A percentile compares a stretch with the other conserved stretches of the same genome.
These are phyloP conservation scores for Lanmaoa pseudosensibilis DNA, from an alignment of 768 basidiomycete species.

Conservation along the genomic window DNA sequence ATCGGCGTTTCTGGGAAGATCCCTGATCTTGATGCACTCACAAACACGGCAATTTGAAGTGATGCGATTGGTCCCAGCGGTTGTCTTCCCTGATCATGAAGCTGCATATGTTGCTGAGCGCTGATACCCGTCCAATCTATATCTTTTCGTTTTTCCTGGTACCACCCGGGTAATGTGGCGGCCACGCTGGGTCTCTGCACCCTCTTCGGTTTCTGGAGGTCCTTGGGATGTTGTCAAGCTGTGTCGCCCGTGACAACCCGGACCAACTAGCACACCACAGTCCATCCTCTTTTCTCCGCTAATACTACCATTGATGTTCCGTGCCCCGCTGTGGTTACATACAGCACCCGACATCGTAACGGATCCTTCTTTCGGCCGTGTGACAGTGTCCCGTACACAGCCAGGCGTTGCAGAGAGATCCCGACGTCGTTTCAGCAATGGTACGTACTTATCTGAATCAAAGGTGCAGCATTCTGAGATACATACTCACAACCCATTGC, in stretches of 20 bases:
- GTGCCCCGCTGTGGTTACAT: neutral
- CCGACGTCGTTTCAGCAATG: no score
- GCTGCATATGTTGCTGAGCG: no score
- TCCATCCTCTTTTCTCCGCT: neutral
- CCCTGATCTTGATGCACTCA: neutral
- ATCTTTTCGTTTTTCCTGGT: no score
- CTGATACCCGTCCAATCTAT: neutral
- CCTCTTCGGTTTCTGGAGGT: no score
- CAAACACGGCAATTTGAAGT: neutral
- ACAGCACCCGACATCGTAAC: neutral
- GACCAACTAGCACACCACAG: neutral
- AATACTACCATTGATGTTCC: neutral
- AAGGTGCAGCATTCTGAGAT: neutral
- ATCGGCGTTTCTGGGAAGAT: no score
- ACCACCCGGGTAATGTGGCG: no score
- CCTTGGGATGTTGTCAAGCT: neutral
- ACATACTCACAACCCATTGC: no score
- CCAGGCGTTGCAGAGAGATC: neutral
- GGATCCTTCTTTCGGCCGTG: slow-evolving; percentile 1
- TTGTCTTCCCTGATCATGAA: no score
- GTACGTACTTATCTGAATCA: neutral
- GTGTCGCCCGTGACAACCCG: neutral
- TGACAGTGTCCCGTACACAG: neutral
- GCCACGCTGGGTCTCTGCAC: no score
- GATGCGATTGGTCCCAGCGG: neutral